Conservation (phyloP, 1,284 basidiomycete species). For the Ganoderma multipileum region DNA sequence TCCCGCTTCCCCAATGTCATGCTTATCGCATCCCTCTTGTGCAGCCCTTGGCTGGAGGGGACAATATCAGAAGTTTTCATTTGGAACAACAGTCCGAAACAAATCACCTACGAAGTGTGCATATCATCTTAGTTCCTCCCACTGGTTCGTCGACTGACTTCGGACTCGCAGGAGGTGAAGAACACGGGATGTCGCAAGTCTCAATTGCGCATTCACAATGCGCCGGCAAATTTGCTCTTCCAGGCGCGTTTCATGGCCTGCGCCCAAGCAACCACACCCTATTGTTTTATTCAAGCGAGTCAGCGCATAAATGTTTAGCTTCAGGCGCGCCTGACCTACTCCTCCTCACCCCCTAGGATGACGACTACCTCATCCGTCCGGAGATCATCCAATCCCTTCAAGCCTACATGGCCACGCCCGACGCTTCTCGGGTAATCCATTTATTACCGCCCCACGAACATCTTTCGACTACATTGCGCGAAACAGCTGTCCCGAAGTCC, state of each 20-base stretch:
- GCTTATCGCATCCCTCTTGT: conserved; percentile 59
- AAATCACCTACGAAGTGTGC: conserved; percentile 51
- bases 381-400: conserved; percentile 60
- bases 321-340: not conserved
- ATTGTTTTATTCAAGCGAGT: conserved; percentile 69
- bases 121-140: conserved; percentile 12
- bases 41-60: conserved; percentile 52
- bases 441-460: conserved; percentile 69
- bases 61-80: conserved; percentile 58
- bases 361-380: conserved; percentile 69
- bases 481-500: conserved; percentile 33
- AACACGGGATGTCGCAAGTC: conserved; percentile 49
- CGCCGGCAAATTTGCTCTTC: conserved; percentile 64
- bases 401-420: conserved; percentile 41
- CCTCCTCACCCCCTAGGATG: conserved; percentile 54
- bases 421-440: conserved; percentile 49
- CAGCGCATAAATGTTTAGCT: not conserved
- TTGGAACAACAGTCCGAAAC: conserved; percentile 68
- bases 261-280: conserved; percentile 53
- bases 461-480: conserved; percentile 50
- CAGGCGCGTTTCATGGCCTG: conserved; percentile 72
- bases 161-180: conserved; percentile 52
- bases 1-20: conserved; percentile 66
- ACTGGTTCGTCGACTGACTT: conserved; percentile 8
- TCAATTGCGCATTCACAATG: conserved; percentile 63